Conservation (phyloP, 73 alveolate species). For the Paramecium bursaria region DNA sequence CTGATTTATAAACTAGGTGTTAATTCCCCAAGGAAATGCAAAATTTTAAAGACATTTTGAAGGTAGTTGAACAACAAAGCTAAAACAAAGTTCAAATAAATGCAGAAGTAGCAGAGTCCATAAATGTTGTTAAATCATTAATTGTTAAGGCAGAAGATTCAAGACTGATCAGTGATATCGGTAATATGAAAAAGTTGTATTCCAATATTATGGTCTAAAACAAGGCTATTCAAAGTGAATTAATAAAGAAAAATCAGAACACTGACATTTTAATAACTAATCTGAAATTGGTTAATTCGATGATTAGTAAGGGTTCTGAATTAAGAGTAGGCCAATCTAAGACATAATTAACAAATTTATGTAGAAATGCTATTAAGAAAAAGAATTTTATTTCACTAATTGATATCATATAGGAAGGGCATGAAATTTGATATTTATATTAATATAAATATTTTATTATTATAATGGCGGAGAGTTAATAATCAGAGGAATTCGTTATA, state of each 20-base stretch:
- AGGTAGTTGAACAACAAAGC: conserved; percentile 59
- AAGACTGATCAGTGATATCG: conserved; percentile 67
- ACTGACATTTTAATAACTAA: conserved; percentile 58
- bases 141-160: conserved; percentile 71
- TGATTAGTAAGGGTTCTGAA: conserved; percentile 65
- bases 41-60: conserved; percentile 57
- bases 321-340: conserved; percentile 62
- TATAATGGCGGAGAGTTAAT: conserved; percentile 43
- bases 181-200: conserved; percentile 61
- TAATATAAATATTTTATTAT: too few relatives aligned
- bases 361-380: conserved; percentile 69
- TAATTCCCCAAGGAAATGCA: conserved; percentile 66
- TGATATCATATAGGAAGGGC: conserved; percentile 58
- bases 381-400: conserved; percentile 36
- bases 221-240: conserved; percentile 39
- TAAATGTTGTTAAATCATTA: conserved; percentile 59
- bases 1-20: conserved; percentile 52
- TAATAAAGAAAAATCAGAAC: conserved; percentile 41
- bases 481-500: conserved; percentile 36
- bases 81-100: conserved; percentile 50
- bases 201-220: conserved; percentile 66
- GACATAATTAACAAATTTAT: conserved; percentile 23
- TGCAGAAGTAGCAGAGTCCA: conserved; percentile 69
- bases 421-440: conserved; percentile 68
- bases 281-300: conserved; percentile 56